Evolutionary conservation across 225 moss, liverwort and hornwort genomes (phyloP), one percentile per base, ranked within the genome.

Genomic region (Marchantia polymorpha): DNA sequence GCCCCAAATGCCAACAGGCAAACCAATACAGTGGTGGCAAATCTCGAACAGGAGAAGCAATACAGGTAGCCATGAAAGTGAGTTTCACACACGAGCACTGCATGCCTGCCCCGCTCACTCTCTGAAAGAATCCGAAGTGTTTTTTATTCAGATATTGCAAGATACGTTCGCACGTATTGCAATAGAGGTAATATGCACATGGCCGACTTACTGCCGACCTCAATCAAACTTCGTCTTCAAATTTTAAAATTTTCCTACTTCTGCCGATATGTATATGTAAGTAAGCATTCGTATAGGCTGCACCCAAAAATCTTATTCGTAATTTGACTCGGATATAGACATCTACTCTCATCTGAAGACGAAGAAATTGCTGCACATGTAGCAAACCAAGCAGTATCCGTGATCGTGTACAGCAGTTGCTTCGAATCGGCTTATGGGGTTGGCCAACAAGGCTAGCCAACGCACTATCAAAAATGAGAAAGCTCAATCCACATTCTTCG

Each of bases 381-480:
- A 29, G 67, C 29, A 25, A 14, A 67, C 25, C 25, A 61, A 0
- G n/a, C 4, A 10, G 23, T 25, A 17, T 67, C 29, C 30, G 14
- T 13, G 30, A 12, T 67, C 67, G 12, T 67, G 30, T 67, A 31
- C 67, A 67, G 67, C 67, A 27, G 25, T 67, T 6, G 31, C 67
- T 67, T 67, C 67, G 13, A 15, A n/a, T 67, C 30, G 31, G 30
- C 23, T 31, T 67, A 16, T 29, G 23, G 56, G n/a, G 30, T 30
- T 31, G 30, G 67, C 67, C 67, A 17, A 67, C 29, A 13, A 67
- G 29, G 25, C 67, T 67, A 31, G 67, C 30, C 14, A 67, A n/a
- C 12, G 67, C 67, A 26, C 67, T 67, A 31, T 67, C 67, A 67
- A 67, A 67, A 67, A 67, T 67, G 67, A 67, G 67, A 30, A 30